These are phyloP conservation scores for Avena atlantica DNA, from an alignment of 176 grass and related monocot species.

Conservation along the genomic window DNA sequence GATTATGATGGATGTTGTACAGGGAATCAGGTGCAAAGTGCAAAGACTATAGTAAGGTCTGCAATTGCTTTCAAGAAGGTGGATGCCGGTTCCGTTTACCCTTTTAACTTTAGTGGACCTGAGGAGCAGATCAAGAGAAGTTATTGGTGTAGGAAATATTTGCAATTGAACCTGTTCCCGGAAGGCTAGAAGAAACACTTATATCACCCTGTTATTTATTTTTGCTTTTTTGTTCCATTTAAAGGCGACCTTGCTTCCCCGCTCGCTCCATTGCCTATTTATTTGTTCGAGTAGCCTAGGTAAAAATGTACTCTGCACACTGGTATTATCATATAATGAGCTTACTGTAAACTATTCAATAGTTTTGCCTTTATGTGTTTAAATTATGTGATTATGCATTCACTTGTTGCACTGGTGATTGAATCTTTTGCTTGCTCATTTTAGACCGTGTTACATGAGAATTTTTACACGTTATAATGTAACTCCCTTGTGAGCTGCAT, in stretches of 20 bases:
- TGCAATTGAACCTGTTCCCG: slow-evolving; percentile 40
- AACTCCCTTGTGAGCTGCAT: too few species aligned
- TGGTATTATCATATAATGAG: slow-evolving; percentile 59
- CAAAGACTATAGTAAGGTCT: slow-evolving; percentile 50
- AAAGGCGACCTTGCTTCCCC: slow-evolving; percentile 37
- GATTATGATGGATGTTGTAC: slow-evolving; percentile 35
- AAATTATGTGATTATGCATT: neutral
- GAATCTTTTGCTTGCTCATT: neutral
- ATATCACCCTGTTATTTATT: slow-evolving; percentile 54
- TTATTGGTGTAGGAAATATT: slow-evolving; percentile 52
- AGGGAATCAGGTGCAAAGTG: slow-evolving; percentile 50
- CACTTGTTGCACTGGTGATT: neutral
- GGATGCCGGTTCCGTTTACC: slow-evolving; percentile 34
- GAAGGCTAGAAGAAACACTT: slow-evolving; percentile 38
- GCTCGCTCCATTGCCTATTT: slow-evolving; percentile 48
- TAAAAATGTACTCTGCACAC: slow-evolving; percentile 52
- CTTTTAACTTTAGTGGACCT: slow-evolving; percentile 50
- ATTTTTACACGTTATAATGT: too few species aligned
- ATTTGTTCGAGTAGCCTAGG: slow-evolving; percentile 67
- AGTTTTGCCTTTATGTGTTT: neutral
- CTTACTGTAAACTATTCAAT: slow-evolving; percentile 43
- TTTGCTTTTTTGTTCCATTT: slow-evolving; percentile 46
- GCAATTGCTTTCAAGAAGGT: slow-evolving; percentile 52
- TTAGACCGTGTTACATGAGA: too few species aligned
- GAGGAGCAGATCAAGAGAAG: slow-evolving; percentile 42